phyloP scores from a whole-genome alignment of 1,139 yeast genomes.

The Pneumocystis jirovecii region DNA sequence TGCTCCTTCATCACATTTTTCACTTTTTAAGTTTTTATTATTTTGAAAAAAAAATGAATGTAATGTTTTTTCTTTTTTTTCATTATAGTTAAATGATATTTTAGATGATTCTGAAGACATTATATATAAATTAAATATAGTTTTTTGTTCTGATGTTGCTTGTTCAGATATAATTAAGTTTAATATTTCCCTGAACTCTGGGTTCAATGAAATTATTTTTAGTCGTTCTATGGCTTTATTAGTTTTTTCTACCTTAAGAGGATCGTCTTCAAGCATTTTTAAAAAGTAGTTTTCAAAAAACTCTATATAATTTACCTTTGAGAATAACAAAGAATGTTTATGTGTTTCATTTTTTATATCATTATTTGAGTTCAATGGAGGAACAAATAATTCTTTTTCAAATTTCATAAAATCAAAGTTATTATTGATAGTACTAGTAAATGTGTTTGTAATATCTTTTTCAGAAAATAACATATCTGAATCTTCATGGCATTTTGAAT shows the following conservation, averaged over 20 bases:
- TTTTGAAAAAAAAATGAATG: neutral
- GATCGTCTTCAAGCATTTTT: neutral
- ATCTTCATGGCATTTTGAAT: too few relatives aligned
- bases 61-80: neutral
- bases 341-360: neutral
- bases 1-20: neutral
- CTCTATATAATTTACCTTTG: neutral
- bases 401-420: neutral
- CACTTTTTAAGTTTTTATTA: neutral
- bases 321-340: too few relatives aligned
- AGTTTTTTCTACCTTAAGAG: neutral
- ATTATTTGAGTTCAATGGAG: neutral
- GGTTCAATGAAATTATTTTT: neutral
- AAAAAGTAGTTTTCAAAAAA: neutral
- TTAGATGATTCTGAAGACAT: neutral
- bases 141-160: neutral
- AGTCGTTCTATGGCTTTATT: neutral
- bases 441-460: neutral
- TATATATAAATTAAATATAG: neutral
- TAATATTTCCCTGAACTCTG: neutral
- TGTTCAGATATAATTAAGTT: neutral
- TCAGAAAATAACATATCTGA: neutral
- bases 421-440: neutral
- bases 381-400: neutral
- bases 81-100: neutral